These are phyloP conservation scores for Exophiala viscosa DNA, from an alignment of 2,329 filamentous ascomycete species.

Conservation along the genomic window DNA sequence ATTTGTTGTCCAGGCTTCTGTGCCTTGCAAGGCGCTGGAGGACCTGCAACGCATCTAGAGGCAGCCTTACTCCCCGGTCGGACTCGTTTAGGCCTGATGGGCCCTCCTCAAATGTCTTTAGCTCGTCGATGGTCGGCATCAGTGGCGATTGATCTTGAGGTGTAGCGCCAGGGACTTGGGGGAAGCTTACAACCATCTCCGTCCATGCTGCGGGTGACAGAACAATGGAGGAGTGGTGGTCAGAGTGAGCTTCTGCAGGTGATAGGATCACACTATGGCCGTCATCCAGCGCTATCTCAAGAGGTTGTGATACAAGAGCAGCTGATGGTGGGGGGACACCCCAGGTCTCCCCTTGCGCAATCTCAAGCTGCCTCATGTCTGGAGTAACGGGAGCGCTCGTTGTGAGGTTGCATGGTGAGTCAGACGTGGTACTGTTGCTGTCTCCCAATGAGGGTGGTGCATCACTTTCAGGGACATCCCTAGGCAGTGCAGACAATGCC, in stretches of 20 bases:
- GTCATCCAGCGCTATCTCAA: conserved; percentile 37
- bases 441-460: conserved; percentile 86
- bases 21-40: conserved; percentile 68
- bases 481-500: conserved; percentile 67
- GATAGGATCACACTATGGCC: conserved; percentile 28
- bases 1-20: conserved; percentile 38
- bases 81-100: conserved; percentile 25
- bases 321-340: conserved; percentile 12
- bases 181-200: conserved; percentile 40
- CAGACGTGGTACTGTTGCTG: conserved; percentile 75
- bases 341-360: conserved; percentile 19
- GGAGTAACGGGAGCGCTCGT: conserved; percentile 78
- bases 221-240: conserved; percentile 12
- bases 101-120: conserved; percentile 15
- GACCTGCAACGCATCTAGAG: conserved; percentile 75
- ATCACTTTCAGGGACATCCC: conserved; percentile 68
- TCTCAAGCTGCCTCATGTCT: conserved; percentile 50
- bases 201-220: conserved; percentile 57
- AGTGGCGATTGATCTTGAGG: conserved; percentile 27
- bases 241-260: conserved; percentile 24
- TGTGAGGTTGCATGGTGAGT: conserved; percentile 63
- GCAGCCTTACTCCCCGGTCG: conserved; percentile 63
- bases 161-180: conserved; percentile 35
- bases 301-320: conserved; percentile 7
- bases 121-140: conserved; percentile 19